Percentiles rank a stretch among this genome's conserved stretches.
These are phyloP conservation scores for Aspergillus haitiensis DNA, from an alignment of 495 filamentous ascomycete genomes.

Conservation along the genomic window DNA sequence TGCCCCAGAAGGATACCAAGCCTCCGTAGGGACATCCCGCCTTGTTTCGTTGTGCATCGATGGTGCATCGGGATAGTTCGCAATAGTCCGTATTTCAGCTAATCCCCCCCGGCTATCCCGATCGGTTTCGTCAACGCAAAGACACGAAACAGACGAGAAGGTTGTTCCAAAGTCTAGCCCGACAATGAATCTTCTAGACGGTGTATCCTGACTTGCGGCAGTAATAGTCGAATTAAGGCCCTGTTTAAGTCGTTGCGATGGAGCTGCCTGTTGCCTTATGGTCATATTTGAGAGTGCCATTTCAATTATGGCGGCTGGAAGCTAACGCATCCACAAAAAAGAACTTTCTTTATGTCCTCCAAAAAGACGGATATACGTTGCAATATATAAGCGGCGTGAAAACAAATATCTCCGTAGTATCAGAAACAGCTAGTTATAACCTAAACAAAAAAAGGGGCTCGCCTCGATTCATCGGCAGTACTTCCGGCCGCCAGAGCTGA, in stretches of 20 bases:
- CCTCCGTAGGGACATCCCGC: conserved; percentile 3
- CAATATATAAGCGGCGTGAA: no score
- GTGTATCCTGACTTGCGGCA: no score
- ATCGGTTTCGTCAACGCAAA: not conserved
- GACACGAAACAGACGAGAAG: conserved; percentile 7
- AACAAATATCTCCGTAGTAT: no score
- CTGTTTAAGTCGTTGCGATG: no score
- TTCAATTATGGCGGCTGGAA: no score
- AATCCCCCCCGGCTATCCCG: not conserved
- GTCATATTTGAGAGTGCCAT: no score
- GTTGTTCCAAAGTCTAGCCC: conserved; percentile 12
- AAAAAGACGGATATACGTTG: no score
- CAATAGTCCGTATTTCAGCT: not conserved
- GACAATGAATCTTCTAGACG: not conserved
- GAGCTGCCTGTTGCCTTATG: no score
- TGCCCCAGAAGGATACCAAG: conserved; percentile 1
- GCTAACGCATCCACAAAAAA: no score
- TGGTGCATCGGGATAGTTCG: conserved; percentile 2
- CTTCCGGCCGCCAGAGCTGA: not conserved
- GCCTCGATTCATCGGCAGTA: not conserved
- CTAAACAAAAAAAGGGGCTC: not conserved
- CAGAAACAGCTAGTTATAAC: not conserved
- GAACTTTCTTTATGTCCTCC: no score
- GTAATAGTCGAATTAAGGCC: no score
- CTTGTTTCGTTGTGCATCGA: not conserved